Evolutionary conservation across 495 filamentous ascomycete genomes (phyloP), one percentile per base, ranked within the genome.

Genomic region (Annulohypoxylon stygium): DNA sequence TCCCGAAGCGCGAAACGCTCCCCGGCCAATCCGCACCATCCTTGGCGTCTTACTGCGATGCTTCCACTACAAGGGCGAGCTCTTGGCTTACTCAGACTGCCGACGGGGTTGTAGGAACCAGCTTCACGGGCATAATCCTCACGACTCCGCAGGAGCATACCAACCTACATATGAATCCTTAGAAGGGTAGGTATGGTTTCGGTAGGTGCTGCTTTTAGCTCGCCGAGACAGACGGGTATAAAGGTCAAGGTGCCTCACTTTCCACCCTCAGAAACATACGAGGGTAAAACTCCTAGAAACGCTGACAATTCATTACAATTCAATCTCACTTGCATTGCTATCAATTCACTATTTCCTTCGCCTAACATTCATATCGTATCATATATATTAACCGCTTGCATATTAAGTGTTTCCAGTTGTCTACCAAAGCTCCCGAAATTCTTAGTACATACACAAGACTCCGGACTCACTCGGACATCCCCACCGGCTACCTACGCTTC

Each of bases 31-130:
- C 61, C 61, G 62, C 25, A 30, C 61, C 8, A 11, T 16, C 47
- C 71, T 74, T 74, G 71, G 71, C 71, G 45, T 74, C 67, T 74
- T 74, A 74, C 71, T 74, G 71, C 55, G 67, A 74, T 69, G 61
- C 58, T 51, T 63, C 37, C 55, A 65, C 37, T 58, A 65, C 41
- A 63, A 58, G 41, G 70, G 62, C 48, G 58, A 70, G 39, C 14
- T 10, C 57, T 11, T 12, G 39, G 71, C 71, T 74, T 74, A 74
- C 71, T 74, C 61, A 59, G 67, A 70, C 50, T 67, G 50, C 26
- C 26, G 51, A 64, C 43, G 57, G 58, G 47, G 36, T 30, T 30
- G 65, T 59, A 63, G 57, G 26, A 55, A 47, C 25, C 36, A 23
- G 3, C 57, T 41, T 39, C 25, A 58, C 41, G 48, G 53, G 30